A percentile compares a stretch with the other conserved stretches of the same genome.
Evolutionary conservation across 371 early-diverging fungal species (phyloP).

Genomic region (Saksenaea oblongispora): DNA sequence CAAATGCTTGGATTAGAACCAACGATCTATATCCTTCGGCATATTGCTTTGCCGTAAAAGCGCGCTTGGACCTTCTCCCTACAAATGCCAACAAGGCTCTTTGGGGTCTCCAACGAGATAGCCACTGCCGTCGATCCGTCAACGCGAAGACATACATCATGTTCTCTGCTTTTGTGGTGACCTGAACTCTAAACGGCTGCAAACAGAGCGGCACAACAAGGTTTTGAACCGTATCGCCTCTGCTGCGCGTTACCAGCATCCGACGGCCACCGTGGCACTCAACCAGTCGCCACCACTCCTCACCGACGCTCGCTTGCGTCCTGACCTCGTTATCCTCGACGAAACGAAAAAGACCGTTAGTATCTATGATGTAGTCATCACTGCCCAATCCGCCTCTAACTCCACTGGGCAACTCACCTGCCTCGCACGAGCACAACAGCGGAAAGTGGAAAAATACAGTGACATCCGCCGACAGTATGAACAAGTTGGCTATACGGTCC

Average conservation of each 20-base stretch:
- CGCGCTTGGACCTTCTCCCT: not conserved
- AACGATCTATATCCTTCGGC: slow-evolving; percentile 1
- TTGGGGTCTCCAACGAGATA: not conserved
- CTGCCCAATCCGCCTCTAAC: not conserved
- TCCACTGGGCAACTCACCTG: not conserved
- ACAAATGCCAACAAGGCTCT: not conserved
- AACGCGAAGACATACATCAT: not conserved
- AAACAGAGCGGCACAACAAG: not conserved
- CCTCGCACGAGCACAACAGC: not conserved
- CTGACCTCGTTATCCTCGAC: not conserved
- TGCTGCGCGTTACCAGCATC: not conserved
- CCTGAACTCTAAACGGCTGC: not conserved
- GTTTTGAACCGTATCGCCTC: not conserved
- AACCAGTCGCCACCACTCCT: not conserved
- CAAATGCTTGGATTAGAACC: not conserved
- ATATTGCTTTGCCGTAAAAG: not conserved
- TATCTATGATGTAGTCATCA: not conserved
- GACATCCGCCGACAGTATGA: not conserved
- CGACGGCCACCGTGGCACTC: not conserved
- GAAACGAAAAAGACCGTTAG: not conserved
- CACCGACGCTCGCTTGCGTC: not conserved
- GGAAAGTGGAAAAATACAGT: not conserved
- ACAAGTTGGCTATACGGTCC: not conserved
- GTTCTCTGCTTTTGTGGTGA: slow-evolving; percentile 1
- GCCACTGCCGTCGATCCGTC: not conserved